Evolutionary conservation across 345 rosid species (phyloP).

Genomic region (Hibiscus tridactylites): DNA sequence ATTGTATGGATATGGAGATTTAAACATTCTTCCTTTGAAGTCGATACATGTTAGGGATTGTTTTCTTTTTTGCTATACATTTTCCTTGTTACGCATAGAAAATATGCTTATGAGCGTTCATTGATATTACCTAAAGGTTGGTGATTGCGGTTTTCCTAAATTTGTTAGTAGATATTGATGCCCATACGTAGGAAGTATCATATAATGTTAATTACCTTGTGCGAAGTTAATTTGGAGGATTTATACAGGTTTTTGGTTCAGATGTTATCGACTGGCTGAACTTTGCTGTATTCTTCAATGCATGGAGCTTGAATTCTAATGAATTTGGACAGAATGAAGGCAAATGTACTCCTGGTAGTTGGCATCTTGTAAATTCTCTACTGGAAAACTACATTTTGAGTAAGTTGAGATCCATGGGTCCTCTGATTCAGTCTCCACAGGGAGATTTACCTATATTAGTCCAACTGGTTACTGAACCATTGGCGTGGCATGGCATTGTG

Average conservation of each 20-base stretch:
- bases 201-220: not conserved
- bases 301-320: constrained; percentile 64
- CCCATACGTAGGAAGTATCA: not conserved
- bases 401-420: constrained; percentile 37
- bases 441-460: constrained; percentile 48
- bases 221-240: constrained; percentile 3
- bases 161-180: not conserved
- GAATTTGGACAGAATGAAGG: constrained; percentile 29
- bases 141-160: not conserved
- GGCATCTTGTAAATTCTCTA: constrained; percentile 48
- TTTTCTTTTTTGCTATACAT: not conserved
- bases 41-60: not conserved
- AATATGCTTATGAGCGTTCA: not conserved
- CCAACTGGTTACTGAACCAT: constrained; percentile 68
- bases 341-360: constrained; percentile 21
- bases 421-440: constrained; percentile 35
- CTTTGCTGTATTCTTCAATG: constrained; percentile 72
- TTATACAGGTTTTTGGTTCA: constrained; percentile 61
- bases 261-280: constrained; percentile 69
- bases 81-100: not conserved
- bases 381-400: constrained; percentile 47
- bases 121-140: not conserved
- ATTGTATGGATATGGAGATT: not conserved
- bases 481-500: constrained; percentile 80
- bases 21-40: not conserved